Evolutionary conservation across 352 stramenopile genomes (phyloP).

Genomic region (Pythium oligandrum): DNA sequence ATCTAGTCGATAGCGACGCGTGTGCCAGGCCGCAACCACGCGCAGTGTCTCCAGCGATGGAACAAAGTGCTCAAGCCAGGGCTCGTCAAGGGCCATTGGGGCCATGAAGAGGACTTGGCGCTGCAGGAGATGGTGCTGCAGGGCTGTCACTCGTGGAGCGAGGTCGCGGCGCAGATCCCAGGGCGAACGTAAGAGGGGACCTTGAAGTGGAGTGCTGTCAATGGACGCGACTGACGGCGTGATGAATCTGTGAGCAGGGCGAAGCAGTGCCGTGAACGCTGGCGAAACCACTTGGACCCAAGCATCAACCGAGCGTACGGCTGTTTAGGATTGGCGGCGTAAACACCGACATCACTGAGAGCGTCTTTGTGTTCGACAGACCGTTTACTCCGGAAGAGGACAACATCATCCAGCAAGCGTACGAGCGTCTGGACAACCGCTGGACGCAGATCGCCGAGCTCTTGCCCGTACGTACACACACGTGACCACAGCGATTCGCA

Average conservation of each 20-base stretch:
- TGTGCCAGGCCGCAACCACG: conserved; percentile 44
- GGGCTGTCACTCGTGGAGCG: conserved; percentile 46
- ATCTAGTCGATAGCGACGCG: conserved; percentile 26
- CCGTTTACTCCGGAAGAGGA: conserved; percentile 91
- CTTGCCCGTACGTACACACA: conserved; percentile 54
- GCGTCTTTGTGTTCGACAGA: conserved; percentile 17
- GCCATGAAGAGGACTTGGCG: conserved; percentile 69
- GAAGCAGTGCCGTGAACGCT: conserved; percentile 96
- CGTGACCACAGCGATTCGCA: background rate
- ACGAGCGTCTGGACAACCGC: conserved; percentile 90
- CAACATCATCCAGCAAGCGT: conserved; percentile 88
- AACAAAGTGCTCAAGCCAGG: conserved; percentile 84
- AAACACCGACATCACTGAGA: background rate
- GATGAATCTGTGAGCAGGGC: conserved; percentile 39
- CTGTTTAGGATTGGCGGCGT: background rate
- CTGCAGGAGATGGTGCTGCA: conserved; percentile 35
- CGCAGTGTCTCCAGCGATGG: conserved; percentile 60
- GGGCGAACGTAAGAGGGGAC: conserved; percentile 47
- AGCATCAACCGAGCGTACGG: conserved; percentile 84
- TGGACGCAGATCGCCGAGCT: conserved; percentile 93
- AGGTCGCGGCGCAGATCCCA: conserved; percentile 72
- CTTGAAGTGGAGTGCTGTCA: no score
- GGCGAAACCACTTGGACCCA: conserved; percentile 95
- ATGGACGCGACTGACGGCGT: no score
- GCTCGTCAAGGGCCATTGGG: conserved; percentile 88